Conservation (phyloP, 78 protist species). For the Dictyostelium capitatum region DNA sequence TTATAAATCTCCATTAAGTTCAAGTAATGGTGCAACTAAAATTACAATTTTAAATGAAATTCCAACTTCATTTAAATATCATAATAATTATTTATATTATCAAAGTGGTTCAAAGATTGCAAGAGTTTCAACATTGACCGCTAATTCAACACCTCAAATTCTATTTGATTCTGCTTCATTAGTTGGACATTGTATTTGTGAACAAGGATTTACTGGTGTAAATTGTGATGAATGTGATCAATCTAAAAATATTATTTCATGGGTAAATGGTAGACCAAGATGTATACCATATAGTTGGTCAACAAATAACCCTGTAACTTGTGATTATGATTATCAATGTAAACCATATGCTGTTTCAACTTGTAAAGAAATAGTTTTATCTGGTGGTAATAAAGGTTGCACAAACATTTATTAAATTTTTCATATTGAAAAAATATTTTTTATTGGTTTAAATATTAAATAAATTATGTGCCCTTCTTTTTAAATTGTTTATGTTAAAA, state of each 20-base stretch:
- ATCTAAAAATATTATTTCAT: background rate
- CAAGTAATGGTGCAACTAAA: background rate
- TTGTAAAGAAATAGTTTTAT: conserved; percentile 3
- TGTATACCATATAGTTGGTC: conserved; percentile 8
- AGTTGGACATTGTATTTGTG: background rate
- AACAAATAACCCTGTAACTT: background rate
- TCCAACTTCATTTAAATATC: conserved; percentile 2
- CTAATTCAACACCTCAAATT: background rate
- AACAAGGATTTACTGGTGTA: background rate
- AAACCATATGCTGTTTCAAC: background rate
- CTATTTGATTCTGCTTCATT: background rate
- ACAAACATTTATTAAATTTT: background rate
- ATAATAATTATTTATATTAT: background rate
- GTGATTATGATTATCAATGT: conserved; percentile 1
- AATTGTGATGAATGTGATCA: background rate
- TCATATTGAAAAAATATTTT: no score
- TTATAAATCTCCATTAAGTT: background rate
- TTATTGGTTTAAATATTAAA: no score
- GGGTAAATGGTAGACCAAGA: conserved; percentile 1
- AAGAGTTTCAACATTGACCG: background rate
- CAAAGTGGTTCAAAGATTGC: background rate
- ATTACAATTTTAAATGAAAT: background rate
- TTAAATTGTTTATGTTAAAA: no score
- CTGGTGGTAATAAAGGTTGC: conserved; percentile 15
- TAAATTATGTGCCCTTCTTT: no score